Evolutionary conservation across 176 grass and related monocot species (phyloP).

Genomic region (Tillandsia leiboldiana): DNA sequence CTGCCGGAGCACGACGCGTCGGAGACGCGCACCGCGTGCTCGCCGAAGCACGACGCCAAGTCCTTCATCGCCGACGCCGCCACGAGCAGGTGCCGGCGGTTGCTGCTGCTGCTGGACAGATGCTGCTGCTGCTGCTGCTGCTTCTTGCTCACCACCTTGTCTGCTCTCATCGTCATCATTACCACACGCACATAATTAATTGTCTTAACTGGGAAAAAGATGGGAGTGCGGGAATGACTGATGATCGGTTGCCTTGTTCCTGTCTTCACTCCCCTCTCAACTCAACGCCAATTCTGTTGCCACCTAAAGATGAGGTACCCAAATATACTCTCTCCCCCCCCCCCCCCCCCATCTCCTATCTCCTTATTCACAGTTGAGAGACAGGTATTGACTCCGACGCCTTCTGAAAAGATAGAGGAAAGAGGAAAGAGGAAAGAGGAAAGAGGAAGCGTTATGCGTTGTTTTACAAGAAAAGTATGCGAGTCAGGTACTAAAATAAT

Average conservation of each 20-base stretch:
- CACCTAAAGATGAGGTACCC: background rate
- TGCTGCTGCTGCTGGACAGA: background rate
- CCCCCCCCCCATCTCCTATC: no score
- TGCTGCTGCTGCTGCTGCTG: background rate
- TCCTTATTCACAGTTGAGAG: no score
- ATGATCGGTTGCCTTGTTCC: background rate
- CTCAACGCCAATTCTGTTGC: background rate
- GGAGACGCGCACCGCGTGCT: slow-evolving; percentile 24
- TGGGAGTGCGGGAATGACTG: background rate
- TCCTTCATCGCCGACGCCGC: slow-evolving; percentile 25
- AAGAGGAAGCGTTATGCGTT: no score
- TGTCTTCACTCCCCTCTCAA: background rate
- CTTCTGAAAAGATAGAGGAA: no score
- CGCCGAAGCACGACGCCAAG: slow-evolving; percentile 28
- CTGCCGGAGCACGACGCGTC: slow-evolving; percentile 23
- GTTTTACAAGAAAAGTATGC: no score
- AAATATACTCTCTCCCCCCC: no score
- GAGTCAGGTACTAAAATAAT: no score
- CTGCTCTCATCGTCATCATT: no score
- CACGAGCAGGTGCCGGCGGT: background rate
- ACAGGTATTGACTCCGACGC: no score
- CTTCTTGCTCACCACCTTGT: no score
- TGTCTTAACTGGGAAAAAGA: background rate
- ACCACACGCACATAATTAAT: no score
- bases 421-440: no score